Conservation (phyloP, 2,329 filamentous ascomycete species). For the Penicillium sp. region DNA sequence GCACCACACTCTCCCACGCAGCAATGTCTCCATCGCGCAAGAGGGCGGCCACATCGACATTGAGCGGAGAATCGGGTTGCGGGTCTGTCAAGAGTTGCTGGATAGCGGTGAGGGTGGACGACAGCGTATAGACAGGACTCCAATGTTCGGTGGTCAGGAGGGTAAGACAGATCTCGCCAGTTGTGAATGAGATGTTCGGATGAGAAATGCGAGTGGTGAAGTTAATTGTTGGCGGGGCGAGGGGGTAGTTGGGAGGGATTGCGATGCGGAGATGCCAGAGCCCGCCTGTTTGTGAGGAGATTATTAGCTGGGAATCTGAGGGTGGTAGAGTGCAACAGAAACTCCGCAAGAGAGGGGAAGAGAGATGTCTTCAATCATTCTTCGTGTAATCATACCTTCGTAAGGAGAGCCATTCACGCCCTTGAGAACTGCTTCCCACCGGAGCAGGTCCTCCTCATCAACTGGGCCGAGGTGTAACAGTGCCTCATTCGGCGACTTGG, state of each 20-base stretch:
- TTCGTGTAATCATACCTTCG: conserved; percentile 51
- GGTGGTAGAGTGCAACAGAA: no score
- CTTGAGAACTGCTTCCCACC: conserved; percentile 65
- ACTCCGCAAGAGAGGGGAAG: no score
- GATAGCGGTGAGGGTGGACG: conserved; percentile 50
- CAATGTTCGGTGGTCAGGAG: conserved; percentile 73
- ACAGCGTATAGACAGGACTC: conserved; percentile 83
- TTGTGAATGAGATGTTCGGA: conserved; percentile 74
- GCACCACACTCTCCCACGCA: conserved; percentile 51
- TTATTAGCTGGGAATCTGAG: neutral
- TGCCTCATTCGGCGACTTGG: conserved; percentile 59
- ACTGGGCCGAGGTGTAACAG: conserved; percentile 61
- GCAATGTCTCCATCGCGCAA: conserved; percentile 50
- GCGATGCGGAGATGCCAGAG: conserved; percentile 81
- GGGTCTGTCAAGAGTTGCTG: conserved; percentile 53
- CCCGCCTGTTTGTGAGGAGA: conserved; percentile 62
- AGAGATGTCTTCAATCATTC: no score
- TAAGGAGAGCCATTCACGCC: conserved; percentile 64
- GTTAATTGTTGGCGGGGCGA: conserved; percentile 72
- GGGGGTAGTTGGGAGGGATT: conserved; percentile 79
- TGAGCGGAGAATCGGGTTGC: conserved; percentile 52
- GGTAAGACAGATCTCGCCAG: conserved; percentile 93
- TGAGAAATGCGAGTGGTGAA: conserved; percentile 88
- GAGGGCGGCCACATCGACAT: conserved; percentile 53
- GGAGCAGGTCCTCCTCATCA: conserved; percentile 61